Evolutionary conservation across 2,329 filamentous ascomycete genomes (phyloP), one percentile per base, ranked within the genome.

Genomic region (Ceratocystis huliohia): DNA sequence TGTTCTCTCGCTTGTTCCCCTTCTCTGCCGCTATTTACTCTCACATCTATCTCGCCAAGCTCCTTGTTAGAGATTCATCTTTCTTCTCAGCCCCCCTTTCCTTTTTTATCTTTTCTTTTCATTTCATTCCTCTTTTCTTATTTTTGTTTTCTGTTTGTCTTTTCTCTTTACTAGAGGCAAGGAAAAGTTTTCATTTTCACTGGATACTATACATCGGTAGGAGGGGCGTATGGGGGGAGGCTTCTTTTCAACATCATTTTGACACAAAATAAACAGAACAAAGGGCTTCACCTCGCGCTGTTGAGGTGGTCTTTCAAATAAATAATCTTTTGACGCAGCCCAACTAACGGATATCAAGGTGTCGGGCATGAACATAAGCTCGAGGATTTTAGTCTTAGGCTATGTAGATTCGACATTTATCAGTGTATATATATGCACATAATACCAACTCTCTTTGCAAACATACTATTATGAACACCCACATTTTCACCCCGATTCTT

Each of bases 221-320:
- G 53, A 59, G 53, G 53, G 53, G 53, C 53, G 53, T 59, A 59
- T 59, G 53, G 53, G 28, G 53, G 53, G 53, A 59, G 53, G 53
- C 53, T 59, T 59, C 53, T 59, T 59, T 59, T 59, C 53, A 59
- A 59, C 53, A 59, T 59, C 53, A 59, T 59, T 59, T 59, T 59
- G 53, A 59, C 22, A 59, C 53, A 59, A 30, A 59, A 59, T 59
- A 59, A 59, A 25, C 53, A 59, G 53, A 59, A 59, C 53, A 28
- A 59, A 59, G 28, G 46, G 53, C 33, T 59, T 33, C 53, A 59
- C 3, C 5, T 59, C 53, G 33, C 53, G n/a, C 28, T 33, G 7
- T 1, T 30, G 53, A 30, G 53, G 25, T 59, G 13, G 53, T 30
- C 28, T 59, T 59, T 59, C 53, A 59, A 59, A 59, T 59, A 59